Conservation (phyloP, 345 rosid genomes). For the Cardamine resedifolia region DNA sequence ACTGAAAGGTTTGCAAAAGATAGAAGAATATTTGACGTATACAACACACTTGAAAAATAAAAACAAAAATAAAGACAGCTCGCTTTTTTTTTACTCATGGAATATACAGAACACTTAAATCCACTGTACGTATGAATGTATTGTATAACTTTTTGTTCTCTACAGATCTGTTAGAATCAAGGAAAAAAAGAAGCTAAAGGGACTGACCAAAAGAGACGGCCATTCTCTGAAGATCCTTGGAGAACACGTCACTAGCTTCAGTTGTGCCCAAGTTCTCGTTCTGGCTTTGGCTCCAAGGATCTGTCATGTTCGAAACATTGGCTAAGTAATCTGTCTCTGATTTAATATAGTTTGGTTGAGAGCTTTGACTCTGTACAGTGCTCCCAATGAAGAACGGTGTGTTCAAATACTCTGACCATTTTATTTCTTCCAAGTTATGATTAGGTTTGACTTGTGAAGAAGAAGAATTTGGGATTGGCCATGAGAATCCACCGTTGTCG, state of each 20-base stretch:
- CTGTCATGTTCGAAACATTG: slow-evolving; percentile 32
- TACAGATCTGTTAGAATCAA: slow-evolving; percentile 32
- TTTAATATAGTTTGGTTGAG: slow-evolving; percentile 32
- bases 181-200: slow-evolving; percentile 11
- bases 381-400: slow-evolving; percentile 34
- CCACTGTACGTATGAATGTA: slow-evolving; percentile 34
- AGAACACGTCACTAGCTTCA: slow-evolving; percentile 38
- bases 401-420: slow-evolving; percentile 41
- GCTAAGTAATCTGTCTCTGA: slow-evolving; percentile 33
- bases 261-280: slow-evolving; percentile 24
- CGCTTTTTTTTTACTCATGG: slow-evolving; percentile 13
- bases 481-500: slow-evolving; percentile 34
- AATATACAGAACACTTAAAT: slow-evolving; percentile 32
- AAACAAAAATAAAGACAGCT: slow-evolving; percentile 24
- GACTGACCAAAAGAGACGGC: slow-evolving; percentile 41
- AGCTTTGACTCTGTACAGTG: slow-evolving; percentile 35
- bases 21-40: slow-evolving; percentile 35
- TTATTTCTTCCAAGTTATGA: slow-evolving; percentile 33
- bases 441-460: slow-evolving; percentile 28
- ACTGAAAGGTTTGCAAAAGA: slow-evolving; percentile 27
- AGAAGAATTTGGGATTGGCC: slow-evolving; percentile 32
- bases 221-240: slow-evolving; percentile 42
- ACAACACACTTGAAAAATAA: slow-evolving; percentile 31
- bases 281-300: slow-evolving; percentile 38
- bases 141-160: slow-evolving; percentile 27